These are phyloP conservation scores for Krasilnikovozyma curviuscula DNA, from an alignment of 768 basidiomycete genomes.

Conservation along the genomic window DNA sequence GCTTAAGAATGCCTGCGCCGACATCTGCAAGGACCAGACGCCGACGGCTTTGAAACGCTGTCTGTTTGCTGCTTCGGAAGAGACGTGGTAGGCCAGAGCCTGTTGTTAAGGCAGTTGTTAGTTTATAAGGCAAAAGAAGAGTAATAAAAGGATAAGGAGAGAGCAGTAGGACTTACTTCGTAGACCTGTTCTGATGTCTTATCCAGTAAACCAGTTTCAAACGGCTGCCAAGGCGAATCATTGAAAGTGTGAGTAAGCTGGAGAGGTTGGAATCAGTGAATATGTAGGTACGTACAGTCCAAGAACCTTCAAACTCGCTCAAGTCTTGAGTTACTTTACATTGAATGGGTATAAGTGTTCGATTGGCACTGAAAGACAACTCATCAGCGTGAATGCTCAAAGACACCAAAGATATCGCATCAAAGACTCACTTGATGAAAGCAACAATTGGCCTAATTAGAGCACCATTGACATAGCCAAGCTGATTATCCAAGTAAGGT, in stretches of 20 bases:
- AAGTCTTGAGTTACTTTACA: constrained; percentile 70
- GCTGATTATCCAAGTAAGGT: constrained; percentile 68
- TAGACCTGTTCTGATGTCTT: constrained; percentile 60
- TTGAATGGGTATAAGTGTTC: constrained; percentile 81
- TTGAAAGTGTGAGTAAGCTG: constrained; percentile 40
- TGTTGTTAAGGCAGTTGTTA: no score
- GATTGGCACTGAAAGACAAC: constrained; percentile 47
- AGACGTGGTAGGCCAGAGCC: constrained; percentile 90
- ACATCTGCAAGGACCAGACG: constrained; percentile 86
- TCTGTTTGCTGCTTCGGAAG: constrained; percentile 51
- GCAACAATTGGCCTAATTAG: constrained; percentile 88
- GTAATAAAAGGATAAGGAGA: not conserved
- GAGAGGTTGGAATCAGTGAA: constrained; percentile 46
- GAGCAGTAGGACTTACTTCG: constrained; percentile 20
- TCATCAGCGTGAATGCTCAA: not conserved
- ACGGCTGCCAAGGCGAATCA: not conserved
- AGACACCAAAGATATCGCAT: not conserved
- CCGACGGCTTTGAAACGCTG: constrained; percentile 76
- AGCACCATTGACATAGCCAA: constrained; percentile 83
- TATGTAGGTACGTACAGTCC: constrained; percentile 39
- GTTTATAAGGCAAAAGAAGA: constrained; percentile 31
- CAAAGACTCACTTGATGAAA: constrained; percentile 70
- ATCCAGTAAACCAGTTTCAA: constrained; percentile 73
- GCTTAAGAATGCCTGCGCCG: constrained; percentile 64
- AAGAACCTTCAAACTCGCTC: constrained; percentile 79